Evolutionary conservation across 805 yeast species (phyloP).

Genomic region (Candida pini): DNA sequence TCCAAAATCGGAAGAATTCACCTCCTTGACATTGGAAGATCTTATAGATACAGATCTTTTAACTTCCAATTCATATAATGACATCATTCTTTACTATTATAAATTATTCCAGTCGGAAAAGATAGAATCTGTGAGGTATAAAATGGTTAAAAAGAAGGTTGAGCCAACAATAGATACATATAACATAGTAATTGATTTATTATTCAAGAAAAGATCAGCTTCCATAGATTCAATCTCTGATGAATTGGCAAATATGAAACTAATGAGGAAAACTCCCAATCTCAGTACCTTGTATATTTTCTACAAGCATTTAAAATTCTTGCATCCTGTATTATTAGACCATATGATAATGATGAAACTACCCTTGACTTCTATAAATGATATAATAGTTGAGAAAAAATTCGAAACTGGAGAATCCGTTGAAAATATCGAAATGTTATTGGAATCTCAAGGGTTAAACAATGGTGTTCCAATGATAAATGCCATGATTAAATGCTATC

Average conservation of each 20-base stretch:
- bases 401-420: slow-evolving; percentile 3
- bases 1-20: slow-evolving; percentile 3
- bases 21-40: slow-evolving; percentile 8
- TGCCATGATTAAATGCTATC: slow-evolving; percentile 5
- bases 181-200: slow-evolving; percentile 8
- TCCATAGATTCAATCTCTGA: slow-evolving; percentile 1
- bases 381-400: slow-evolving; percentile 7
- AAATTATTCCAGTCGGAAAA: slow-evolving; percentile 6
- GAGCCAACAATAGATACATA: slow-evolving; percentile 6
- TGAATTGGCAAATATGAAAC: slow-evolving; percentile 6
- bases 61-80: slow-evolving; percentile 5
- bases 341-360: slow-evolving; percentile 2
- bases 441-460: slow-evolving; percentile 4
- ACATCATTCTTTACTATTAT: slow-evolving; percentile 6
- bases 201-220: slow-evolving; percentile 3
- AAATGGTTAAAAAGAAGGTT: neutral
- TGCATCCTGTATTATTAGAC: slow-evolving; percentile 4
- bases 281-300: slow-evolving; percentile 8
- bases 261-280: slow-evolving; percentile 2
- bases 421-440: slow-evolving; percentile 4
- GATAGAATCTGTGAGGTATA: neutral
- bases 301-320: slow-evolving; percentile 5
- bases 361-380: slow-evolving; percentile 5
- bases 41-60: slow-evolving; percentile 5
- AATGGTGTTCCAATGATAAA: slow-evolving; percentile 5